Conservation (phyloP, 768 basidiomycete genomes). For the Tylopilus balloui region DNA sequence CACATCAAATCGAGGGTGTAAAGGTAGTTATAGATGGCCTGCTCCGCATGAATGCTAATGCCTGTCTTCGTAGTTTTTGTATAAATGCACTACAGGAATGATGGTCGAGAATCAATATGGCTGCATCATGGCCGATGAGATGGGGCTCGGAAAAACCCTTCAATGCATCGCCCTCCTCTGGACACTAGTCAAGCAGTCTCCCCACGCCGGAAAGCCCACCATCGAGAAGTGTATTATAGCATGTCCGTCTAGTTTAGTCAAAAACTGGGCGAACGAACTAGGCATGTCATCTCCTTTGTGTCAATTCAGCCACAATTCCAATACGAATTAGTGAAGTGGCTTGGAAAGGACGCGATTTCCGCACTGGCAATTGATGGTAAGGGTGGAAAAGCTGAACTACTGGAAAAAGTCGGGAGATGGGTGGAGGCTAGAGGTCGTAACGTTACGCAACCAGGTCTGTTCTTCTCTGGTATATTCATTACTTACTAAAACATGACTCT, state of each 20-base stretch:
- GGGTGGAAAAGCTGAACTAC: slow-evolving; percentile 75
- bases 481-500: neutral
- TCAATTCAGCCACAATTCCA: neutral
- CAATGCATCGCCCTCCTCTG: slow-evolving; percentile 95
- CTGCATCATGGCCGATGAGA: slow-evolving; percentile 99
- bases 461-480: neutral
- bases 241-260: slow-evolving; percentile 94
- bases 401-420: slow-evolving; percentile 83
- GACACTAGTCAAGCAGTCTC: slow-evolving; percentile 95
- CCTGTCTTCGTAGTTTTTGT: slow-evolving; percentile 70
- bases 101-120: slow-evolving; percentile 86
- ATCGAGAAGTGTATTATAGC: slow-evolving; percentile 98
- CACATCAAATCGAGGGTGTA: slow-evolving; percentile 98
- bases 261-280: slow-evolving; percentile 98
- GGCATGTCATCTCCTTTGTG: slow-evolving; percentile 44
- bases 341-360: slow-evolving; percentile 80
- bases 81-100: slow-evolving; percentile 92
- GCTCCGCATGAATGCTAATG: neutral
- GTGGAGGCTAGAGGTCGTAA: slow-evolving; percentile 83
- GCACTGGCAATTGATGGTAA: slow-evolving; percentile 90
- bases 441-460: slow-evolving; percentile 83
- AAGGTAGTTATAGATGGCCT: slow-evolving; percentile 53
- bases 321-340: slow-evolving; percentile 76
- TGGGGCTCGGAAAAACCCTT: slow-evolving; percentile 96
- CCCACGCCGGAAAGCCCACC: slow-evolving; percentile 75